Base-by-base conservation (phyloP, 306 rosid species). In the Castanea crenata region DNA sequence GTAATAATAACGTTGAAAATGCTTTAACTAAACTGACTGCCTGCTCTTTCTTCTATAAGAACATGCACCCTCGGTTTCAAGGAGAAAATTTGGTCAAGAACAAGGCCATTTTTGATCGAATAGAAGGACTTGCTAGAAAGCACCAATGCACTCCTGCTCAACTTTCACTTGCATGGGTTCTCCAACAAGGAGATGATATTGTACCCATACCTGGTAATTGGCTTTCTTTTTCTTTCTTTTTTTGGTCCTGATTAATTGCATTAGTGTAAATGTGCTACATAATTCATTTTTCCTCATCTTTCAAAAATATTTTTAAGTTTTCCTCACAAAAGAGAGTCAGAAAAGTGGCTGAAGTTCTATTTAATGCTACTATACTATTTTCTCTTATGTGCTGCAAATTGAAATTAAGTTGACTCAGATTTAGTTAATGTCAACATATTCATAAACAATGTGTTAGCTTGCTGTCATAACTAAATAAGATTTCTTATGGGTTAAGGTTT, bases 161-260 rank as follows among this genome's bases (percentile, higher is more conserved):
- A 64, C 86, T 91, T 73, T 87, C 97, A 64, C 78, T 91, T 34
- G 88, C 93, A 71, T 90, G 97, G 97, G 86, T 91, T 52, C 92
- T 93, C 63, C 86, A 85, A 8, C 93, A 85, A 83, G 98, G 92
- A 61, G 74, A 88, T 38, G 93, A 88, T 78, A 90, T 88, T 44
- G 88, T 80, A 4, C 92, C 92, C 18, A 88, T 86, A 21, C 92
- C 92, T 4, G 87, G 90, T 82, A 29, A 80, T 68, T 77, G 5
- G 3, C 11, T 25, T 64, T 64, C 20, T 2, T 19, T 6, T 6
- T 6, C 0, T 6, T 41, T 35, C 16, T 31, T 32, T 31, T 13
- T 41, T 2, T 3, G 32, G 32, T 31, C 13, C 71, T 64, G 71
- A 31, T 6, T 63, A 32, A 1, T 32, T 41, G 10, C 46, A 41